Conservation (phyloP, 2,329 filamentous ascomycete species). For the Scedosporium minutisporum region DNA sequence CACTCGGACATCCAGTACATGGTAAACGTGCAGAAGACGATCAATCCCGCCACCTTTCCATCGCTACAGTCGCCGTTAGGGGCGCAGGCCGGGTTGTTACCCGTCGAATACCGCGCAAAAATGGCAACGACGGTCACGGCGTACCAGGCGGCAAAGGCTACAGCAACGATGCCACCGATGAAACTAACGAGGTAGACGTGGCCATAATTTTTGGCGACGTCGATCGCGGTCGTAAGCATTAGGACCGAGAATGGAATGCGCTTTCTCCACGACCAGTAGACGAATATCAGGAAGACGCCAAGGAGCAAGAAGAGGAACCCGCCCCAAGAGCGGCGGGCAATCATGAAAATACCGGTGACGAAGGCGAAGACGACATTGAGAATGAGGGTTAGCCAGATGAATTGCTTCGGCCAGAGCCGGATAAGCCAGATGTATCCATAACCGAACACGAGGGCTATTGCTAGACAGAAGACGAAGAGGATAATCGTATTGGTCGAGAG, state of each 20-base stretch:
- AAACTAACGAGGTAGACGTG: constrained; percentile 81
- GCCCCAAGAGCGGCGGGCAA: constrained; percentile 66
- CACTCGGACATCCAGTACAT: constrained; percentile 93
- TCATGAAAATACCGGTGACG: constrained; percentile 81
- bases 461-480: constrained; percentile 71
- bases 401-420: constrained; percentile 72
- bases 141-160: constrained; percentile 76
- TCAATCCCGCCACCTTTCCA: constrained; percentile 71
- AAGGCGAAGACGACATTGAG: constrained; percentile 76
- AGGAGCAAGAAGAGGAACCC: constrained; percentile 85
- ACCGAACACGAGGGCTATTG: constrained; percentile 64
- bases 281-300: constrained; percentile 67
- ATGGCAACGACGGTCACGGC: constrained; percentile 77
- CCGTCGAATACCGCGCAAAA: constrained; percentile 68
- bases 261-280: constrained; percentile 81
- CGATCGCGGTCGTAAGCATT: constrained; percentile 79
- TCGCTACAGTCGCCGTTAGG: constrained; percentile 55
- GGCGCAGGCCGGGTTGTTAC: constrained; percentile 41
- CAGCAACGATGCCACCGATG: constrained; percentile 68
- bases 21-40: constrained; percentile 82
- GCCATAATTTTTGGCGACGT: constrained; percentile 73
- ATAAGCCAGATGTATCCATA: constrained; percentile 68
- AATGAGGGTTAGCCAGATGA: constrained; percentile 88
- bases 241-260: constrained; percentile 85
- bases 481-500: constrained; percentile 79